Conservation (phyloP, 306 rosid genomes). For the Nissolia schottii region DNA sequence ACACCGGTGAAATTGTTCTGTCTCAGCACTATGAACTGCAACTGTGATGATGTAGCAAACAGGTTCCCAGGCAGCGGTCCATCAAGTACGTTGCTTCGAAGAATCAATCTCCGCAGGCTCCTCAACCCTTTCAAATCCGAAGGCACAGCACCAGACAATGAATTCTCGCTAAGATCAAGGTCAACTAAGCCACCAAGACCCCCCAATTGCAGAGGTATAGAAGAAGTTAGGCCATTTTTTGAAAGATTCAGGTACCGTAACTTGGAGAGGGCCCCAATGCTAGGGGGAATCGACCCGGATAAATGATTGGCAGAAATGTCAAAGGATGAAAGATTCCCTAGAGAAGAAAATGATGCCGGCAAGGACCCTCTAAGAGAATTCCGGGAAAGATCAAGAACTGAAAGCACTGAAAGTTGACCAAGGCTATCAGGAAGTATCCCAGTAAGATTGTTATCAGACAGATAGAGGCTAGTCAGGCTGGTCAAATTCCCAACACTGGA, state of each 20-base stretch:
- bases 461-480: conserved; percentile 56
- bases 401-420: conserved; percentile 53
- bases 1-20: conserved; percentile 50
- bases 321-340: conserved; percentile 58
- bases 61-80: conserved; percentile 49
- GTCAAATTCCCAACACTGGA: conserved; percentile 58
- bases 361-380: conserved; percentile 56
- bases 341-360: conserved; percentile 45
- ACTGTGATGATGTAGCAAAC: conserved; percentile 39
- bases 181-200: conserved; percentile 60
- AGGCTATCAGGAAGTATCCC: conserved; percentile 58
- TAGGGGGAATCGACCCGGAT: conserved; percentile 47
- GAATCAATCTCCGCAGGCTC: conserved; percentile 52
- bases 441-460: conserved; percentile 63
- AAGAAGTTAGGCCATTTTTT: conserved; percentile 42
- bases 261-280: conserved; percentile 54
- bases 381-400: conserved; percentile 65
- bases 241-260: conserved; percentile 78
- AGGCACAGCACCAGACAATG: conserved; percentile 47
- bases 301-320: conserved; percentile 64
- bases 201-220: conserved; percentile 58
- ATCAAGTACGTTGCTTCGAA: conserved; percentile 45
- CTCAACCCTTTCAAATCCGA: conserved; percentile 45
- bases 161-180: conserved; percentile 79
- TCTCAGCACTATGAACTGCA: conserved; percentile 55